These are phyloP conservation scores for Saitoella complicata DNA, from an alignment of 805 yeast genomes.

Conservation along the genomic window DNA sequence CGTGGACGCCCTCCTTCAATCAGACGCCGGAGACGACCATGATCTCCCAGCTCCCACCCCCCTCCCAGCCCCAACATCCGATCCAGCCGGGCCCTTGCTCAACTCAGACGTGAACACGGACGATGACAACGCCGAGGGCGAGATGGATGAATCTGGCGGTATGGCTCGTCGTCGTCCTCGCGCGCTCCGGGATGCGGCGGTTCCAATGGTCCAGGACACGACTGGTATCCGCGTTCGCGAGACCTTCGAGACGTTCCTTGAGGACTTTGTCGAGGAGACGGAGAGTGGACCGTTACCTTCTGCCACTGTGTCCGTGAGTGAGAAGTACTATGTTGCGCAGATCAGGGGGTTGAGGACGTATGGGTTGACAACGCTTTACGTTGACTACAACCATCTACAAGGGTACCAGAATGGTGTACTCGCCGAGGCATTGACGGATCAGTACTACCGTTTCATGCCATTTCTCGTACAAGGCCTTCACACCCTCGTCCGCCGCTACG, in stretches of 20 bases:
- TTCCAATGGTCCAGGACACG: conserved; percentile 75
- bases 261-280: conserved; percentile 36
- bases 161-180: conserved; percentile 4
- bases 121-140: no score
- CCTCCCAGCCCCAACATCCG: no score
- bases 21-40: no score
- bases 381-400: conserved; percentile 67
- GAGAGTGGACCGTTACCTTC: conserved; percentile 22
- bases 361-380: conserved; percentile 62
- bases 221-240: conserved; percentile 91
- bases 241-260: conserved; percentile 71
- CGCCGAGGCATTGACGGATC: conserved; percentile 78
- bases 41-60: no score
- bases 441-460: conserved; percentile 84
- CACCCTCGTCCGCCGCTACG: conserved; percentile 53
- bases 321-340: conserved; percentile 50
- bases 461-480: conserved; percentile 61
- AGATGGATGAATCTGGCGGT: no score
- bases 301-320: conserved; percentile 11
- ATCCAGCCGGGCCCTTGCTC: no score
- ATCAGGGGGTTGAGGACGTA: conserved; percentile 62
- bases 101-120: no score
- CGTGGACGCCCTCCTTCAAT: no score
- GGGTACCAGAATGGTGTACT: conserved; percentile 58
- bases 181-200: conserved; percentile 23